These are phyloP conservation scores for Sanghuangporus weigelae DNA, from an alignment of 1,284 basidiomycete species.

Conservation along the genomic window DNA sequence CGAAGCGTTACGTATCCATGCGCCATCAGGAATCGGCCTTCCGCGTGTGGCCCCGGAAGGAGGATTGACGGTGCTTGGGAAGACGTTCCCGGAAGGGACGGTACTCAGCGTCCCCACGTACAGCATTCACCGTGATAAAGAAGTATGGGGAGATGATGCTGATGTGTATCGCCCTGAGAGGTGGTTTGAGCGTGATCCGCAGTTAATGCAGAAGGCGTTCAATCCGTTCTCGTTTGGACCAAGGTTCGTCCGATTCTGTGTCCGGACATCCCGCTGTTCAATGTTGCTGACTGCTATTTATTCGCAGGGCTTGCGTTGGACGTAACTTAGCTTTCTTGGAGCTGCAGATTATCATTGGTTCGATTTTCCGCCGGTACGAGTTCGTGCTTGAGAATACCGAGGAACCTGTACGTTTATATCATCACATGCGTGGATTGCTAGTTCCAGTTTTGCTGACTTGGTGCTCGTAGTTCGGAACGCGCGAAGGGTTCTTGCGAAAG, in stretches of 20 bases:
- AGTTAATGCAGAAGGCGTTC: conserved; percentile 60
- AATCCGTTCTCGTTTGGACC: conserved; percentile 74
- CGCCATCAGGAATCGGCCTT: conserved; percentile 76
- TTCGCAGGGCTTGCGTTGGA: conserved; percentile 61
- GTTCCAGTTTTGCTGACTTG: neutral
- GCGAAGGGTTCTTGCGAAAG: conserved; percentile 78
- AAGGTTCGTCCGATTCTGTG: conserved; percentile 35
- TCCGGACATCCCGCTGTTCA: conserved; percentile 4
- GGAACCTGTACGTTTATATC: conserved; percentile 31
- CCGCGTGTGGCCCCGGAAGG: conserved; percentile 72
- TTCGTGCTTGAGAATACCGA: conserved; percentile 57
- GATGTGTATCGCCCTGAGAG: conserved; percentile 73
- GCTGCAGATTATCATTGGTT: conserved; percentile 67
- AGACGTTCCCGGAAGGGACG: conserved; percentile 66
- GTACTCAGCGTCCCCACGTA: conserved; percentile 72
- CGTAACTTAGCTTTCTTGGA: conserved; percentile 75
- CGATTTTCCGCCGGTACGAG: conserved; percentile 67
- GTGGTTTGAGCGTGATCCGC: conserved; percentile 68
- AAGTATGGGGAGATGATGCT: conserved; percentile 75
- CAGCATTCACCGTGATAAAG: conserved; percentile 69
- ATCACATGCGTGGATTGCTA: conserved; percentile 9
- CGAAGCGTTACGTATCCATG: conserved; percentile 78
- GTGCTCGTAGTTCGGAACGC: conserved; percentile 48
- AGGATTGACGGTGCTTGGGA: conserved; percentile 53
- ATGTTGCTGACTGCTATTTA: neutral